Percentiles rank a stretch among this genome's conserved stretches.
phyloP scores from a whole-genome alignment of 768 basidiomycete genomes.

The Auriscalpium orientale region DNA sequence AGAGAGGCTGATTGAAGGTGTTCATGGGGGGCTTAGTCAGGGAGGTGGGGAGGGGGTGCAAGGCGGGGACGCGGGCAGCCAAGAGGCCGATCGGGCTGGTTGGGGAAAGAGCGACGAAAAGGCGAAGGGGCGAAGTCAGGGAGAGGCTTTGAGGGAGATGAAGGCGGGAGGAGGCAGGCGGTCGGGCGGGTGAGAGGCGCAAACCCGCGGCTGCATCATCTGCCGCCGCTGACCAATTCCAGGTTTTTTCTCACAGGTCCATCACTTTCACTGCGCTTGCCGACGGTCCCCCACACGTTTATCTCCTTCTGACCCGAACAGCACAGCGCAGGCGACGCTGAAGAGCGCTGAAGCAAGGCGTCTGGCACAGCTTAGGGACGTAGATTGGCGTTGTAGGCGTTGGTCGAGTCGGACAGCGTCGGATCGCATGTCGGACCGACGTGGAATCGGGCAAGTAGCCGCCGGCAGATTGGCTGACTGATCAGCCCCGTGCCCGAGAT shows the following conservation, averaged over 20 bases:
- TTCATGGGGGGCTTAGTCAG: conserved; percentile 35
- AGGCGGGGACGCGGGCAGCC: neutral
- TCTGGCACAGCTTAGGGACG: no score
- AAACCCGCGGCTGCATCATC: neutral
- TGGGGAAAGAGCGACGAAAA: neutral
- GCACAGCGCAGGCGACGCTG: no score
- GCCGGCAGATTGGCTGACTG: no score
- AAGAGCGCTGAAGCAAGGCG: no score
- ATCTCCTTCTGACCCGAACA: no score
- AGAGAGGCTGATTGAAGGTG: conserved; percentile 43
- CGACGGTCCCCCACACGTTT: neutral
- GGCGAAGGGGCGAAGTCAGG: neutral
- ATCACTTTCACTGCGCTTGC: neutral
- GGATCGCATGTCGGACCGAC: no score
- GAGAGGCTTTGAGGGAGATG: neutral
- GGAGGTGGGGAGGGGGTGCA: neutral
- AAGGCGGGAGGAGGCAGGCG: neutral
- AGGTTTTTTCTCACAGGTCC: neutral
- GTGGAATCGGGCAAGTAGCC: no score
- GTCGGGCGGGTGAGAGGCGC: neutral
- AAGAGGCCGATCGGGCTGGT: neutral
- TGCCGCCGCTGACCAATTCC: neutral
- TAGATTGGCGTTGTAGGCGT: no score
- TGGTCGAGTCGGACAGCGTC: no score
- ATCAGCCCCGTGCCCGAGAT: no score